Conservation (phyloP, 1,284 basidiomycete genomes). For the Lentinula novae-zelandiae region DNA sequence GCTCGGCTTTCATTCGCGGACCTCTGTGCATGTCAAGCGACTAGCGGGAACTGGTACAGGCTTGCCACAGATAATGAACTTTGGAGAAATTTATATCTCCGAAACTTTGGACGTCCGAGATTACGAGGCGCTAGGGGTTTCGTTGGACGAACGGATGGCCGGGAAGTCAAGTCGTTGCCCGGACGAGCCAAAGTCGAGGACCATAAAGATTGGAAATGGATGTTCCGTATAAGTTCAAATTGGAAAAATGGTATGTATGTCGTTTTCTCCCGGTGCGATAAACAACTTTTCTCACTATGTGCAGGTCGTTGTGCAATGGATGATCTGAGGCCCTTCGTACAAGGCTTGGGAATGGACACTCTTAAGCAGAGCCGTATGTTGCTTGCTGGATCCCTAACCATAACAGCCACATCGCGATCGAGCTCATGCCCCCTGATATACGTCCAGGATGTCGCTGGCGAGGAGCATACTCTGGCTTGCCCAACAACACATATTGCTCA, state of each 20-base stretch:
- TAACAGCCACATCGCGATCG: slow-evolving; percentile 13
- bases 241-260: slow-evolving; percentile 63
- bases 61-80: slow-evolving; percentile 56
- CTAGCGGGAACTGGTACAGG: slow-evolving; percentile 53
- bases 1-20: slow-evolving; percentile 63
- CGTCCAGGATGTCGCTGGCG: slow-evolving; percentile 13
- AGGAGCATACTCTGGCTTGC: slow-evolving; percentile 27
- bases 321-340: slow-evolving; percentile 20
- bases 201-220: slow-evolving; percentile 73
- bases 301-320: slow-evolving; percentile 57
- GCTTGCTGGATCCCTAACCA: slow-evolving; percentile 16
- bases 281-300: background rate
- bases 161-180: slow-evolving; percentile 58
- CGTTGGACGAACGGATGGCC: slow-evolving; percentile 46
- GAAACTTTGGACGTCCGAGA: slow-evolving; percentile 59
- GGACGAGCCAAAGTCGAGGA: slow-evolving; percentile 40
- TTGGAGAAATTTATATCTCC: slow-evolving; percentile 56
- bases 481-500: slow-evolving; percentile 24
- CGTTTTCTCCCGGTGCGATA: background rate
- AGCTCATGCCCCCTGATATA: slow-evolving; percentile 18
- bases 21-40: slow-evolving; percentile 61
- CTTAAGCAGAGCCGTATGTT: slow-evolving; percentile 29
- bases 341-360: background rate
- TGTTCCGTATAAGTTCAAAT: slow-evolving; percentile 78
- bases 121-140: slow-evolving; percentile 65